Evolutionary conservation across 2,329 filamentous ascomycete genomes (phyloP).

Genomic region (Nemania abortiva): DNA sequence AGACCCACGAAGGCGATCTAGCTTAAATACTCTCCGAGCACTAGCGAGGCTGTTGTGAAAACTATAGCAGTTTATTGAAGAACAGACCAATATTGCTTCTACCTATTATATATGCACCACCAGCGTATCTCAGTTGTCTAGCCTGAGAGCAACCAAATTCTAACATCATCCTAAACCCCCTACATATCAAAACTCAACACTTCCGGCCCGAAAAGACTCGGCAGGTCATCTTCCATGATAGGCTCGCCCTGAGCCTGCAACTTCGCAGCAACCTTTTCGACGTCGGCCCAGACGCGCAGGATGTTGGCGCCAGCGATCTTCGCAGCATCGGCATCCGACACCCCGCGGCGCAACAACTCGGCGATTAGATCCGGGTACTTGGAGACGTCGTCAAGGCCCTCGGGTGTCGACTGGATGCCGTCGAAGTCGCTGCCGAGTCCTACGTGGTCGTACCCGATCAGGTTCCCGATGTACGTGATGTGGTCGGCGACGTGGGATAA

Average conservation of each 20-base stretch:
- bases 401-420: constrained; percentile 74
- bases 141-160: background rate
- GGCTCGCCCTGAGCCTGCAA: constrained; percentile 70
- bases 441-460: constrained; percentile 89
- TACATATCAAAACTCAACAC: background rate
- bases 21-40: background rate
- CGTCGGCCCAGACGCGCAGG: constrained; percentile 84
- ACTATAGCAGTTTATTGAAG: background rate
- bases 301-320: constrained; percentile 86
- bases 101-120: background rate
- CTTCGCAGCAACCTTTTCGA: constrained; percentile 76
- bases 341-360: constrained; percentile 77
- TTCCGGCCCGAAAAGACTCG: constrained; percentile 24
- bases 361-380: constrained; percentile 84
- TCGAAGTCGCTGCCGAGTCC: constrained; percentile 93
- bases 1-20: too few relatives aligned
- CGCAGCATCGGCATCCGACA: constrained; percentile 78
- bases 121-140: background rate
- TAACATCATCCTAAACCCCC: background rate
- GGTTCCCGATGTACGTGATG: constrained; percentile 82
- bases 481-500: constrained; percentile 83
- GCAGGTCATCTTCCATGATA: constrained; percentile 66
- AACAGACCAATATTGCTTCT: background rate
- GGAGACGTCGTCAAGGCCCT: constrained; percentile 85
- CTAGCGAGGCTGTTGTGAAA: background rate